These are phyloP conservation scores for Curvularia lunata DNA, from an alignment of 2,329 filamentous ascomycete genomes.

Conservation along the genomic window DNA sequence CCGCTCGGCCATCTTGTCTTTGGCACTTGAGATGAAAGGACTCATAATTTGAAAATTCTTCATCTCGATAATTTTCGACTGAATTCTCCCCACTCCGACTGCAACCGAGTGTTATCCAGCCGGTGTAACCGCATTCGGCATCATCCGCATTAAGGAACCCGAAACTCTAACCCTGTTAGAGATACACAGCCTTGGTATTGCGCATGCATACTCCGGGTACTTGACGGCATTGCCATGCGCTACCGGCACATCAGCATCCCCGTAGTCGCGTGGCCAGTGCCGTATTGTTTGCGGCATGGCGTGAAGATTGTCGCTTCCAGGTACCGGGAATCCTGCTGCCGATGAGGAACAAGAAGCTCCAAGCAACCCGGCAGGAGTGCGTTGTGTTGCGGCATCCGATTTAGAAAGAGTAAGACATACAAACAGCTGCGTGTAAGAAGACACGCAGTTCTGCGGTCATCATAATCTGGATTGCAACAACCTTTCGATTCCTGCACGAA, in stretches of 20 bases:
- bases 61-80: no score
- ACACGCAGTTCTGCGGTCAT: not conserved
- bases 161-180: not conserved
- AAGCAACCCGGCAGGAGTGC: not conserved
- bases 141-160: not conserved
- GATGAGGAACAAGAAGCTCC: not conserved
- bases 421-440: not conserved
- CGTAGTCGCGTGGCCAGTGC: not conserved
- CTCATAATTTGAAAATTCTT: not conserved
- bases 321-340: not conserved
- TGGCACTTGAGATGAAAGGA: not conserved
- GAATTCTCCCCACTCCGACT: no score
- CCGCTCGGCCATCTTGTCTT: slow-evolving; percentile 3
- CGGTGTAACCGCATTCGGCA: not conserved
- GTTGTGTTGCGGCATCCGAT: not conserved
- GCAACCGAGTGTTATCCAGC: not conserved
- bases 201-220: not conserved
- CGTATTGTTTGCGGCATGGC: not conserved
- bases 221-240: not conserved
- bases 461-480: not conserved
- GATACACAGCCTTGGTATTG: not conserved
- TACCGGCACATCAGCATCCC: not conserved
- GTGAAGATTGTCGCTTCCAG: not conserved
- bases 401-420: not conserved
- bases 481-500: not conserved